Evolutionary conservation across 2,329 filamentous ascomycete species (phyloP), one percentile per base, ranked within the genome.

Genomic region (Xylaria sp.): DNA sequence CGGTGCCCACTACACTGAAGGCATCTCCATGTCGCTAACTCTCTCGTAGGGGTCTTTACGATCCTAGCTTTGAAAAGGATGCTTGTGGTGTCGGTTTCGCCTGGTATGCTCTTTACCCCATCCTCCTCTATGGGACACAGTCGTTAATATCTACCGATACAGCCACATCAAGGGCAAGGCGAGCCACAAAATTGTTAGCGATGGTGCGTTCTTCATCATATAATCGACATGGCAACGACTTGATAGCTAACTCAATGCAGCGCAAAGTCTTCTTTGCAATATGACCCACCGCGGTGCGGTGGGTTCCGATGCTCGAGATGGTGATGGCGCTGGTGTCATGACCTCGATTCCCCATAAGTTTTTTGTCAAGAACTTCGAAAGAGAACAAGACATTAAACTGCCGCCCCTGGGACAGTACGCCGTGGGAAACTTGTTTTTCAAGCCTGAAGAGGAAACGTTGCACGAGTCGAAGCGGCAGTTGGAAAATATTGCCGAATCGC

Each of bases 261-360:
- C 92, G 67, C 89, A 91, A 67, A 96, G 92, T 77, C 83, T 99
- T 63, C 87, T 99, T 65, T 99, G 94, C 83, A 97, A 99, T 84
- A 99, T 99, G 94, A 97, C 94, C 82, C 94, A 99, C 82, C 89
- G 94, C 75, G 94, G 94, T 82, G 94, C 94, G 65, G 93, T 97
- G 70, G 94, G 94, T 69, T 97, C 94, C 62, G 94, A 99, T 81
- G 92, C 92, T 72, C 89, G 94, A 81, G 94, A 99, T 75, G 94
- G 94, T 74, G 94, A 99, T 75, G 94, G 94, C 75, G 94, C 94
- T 70, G 94, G 94, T 84, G 93, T 97, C 73, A 99, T 99, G 94
- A 97, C 93, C 67, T 97, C 92, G 62, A 96, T 99, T 71, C 94
- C 94, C 61, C 93, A 97, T 81, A 92, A 88, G 77, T 97, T 99